phyloP scores from a whole-genome alignment of 441 rosid genomes.

The Syzygium syzygioides region DNA sequence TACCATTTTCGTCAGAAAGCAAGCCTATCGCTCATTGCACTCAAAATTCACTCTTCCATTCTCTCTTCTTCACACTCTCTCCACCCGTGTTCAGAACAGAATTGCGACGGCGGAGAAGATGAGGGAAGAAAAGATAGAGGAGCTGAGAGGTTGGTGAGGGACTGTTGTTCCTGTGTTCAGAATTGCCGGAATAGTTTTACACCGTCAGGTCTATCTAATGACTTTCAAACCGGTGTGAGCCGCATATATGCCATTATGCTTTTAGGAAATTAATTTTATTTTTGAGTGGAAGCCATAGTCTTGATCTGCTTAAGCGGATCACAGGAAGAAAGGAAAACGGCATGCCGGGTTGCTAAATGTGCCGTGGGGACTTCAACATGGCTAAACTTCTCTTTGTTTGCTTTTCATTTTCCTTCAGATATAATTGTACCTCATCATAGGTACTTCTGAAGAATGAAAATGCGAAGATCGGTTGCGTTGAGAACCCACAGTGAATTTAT shows the following conservation, averaged over 20 bases:
- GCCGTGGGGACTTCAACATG: not conserved
- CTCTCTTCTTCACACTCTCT: not conserved
- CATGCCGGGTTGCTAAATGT: not conserved
- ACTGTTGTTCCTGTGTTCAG: slow-evolving; percentile 10
- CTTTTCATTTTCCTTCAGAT: not conserved
- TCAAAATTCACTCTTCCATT: not conserved
- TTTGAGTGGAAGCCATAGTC: not conserved
- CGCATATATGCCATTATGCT: not conserved
- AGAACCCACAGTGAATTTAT: not conserved
- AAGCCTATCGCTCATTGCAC: not conserved
- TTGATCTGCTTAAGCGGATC: not conserved
- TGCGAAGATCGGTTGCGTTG: not conserved
- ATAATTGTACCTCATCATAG: not conserved
- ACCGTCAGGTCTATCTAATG: slow-evolving; percentile 4
- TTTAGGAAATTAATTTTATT: not conserved
- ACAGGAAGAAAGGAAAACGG: not conserved
- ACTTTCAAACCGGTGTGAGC: not conserved
- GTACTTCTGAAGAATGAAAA: not conserved
- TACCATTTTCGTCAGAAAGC: not conserved
- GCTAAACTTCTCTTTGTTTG: not conserved
- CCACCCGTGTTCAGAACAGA: not conserved
- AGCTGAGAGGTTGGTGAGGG: slow-evolving; percentile 82
- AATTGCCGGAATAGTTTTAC: slow-evolving; percentile 1
- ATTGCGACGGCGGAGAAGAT: slow-evolving; percentile 14
- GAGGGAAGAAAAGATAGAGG: slow-evolving; percentile 84